These are phyloP conservation scores for Trichoderma sp. DNA, from an alignment of 2,329 filamentous ascomycete genomes.

Conservation along the genomic window DNA sequence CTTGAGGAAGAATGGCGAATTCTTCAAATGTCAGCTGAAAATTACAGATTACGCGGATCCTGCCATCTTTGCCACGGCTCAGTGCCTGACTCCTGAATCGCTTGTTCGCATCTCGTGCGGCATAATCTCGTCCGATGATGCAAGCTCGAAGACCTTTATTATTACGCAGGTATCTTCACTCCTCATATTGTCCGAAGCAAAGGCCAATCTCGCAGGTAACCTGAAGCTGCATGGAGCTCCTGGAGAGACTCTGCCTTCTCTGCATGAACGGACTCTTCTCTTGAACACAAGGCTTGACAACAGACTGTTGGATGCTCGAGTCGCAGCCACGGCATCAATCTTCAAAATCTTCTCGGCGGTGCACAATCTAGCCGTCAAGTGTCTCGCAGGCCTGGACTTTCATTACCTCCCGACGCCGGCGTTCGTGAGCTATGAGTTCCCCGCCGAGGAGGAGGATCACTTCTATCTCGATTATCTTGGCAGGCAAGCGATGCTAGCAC, in stretches of 20 bases:
- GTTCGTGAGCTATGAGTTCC: neutral
- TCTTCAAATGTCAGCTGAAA: neutral
- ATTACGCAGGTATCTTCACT: neutral
- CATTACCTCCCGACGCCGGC: constrained; percentile 9
- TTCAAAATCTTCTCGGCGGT: constrained; percentile 13
- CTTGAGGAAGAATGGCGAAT: neutral
- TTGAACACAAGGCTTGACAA: constrained; percentile 2
- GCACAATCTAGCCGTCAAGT: neutral
- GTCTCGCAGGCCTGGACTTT: neutral
- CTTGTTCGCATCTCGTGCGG: constrained; percentile 2
- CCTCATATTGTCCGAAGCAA: neutral
- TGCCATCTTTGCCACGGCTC: neutral
- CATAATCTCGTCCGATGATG: neutral
- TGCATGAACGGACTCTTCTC: neutral
- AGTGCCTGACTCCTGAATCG: constrained; percentile 3
- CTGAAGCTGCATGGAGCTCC: constrained; percentile 10
- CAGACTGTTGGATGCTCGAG: neutral
- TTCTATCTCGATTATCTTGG: constrained; percentile 15
- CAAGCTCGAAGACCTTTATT: neutral
- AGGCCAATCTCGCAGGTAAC: neutral
- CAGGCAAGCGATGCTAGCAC: constrained; percentile 6
- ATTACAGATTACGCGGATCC: neutral
- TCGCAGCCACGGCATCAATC: neutral
- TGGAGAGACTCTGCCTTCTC: constrained; percentile 6
- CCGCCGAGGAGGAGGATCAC: constrained; percentile 11